phyloP scores from a whole-genome alignment of 163 green algal species.

The Scenedesmus sp. region DNA sequence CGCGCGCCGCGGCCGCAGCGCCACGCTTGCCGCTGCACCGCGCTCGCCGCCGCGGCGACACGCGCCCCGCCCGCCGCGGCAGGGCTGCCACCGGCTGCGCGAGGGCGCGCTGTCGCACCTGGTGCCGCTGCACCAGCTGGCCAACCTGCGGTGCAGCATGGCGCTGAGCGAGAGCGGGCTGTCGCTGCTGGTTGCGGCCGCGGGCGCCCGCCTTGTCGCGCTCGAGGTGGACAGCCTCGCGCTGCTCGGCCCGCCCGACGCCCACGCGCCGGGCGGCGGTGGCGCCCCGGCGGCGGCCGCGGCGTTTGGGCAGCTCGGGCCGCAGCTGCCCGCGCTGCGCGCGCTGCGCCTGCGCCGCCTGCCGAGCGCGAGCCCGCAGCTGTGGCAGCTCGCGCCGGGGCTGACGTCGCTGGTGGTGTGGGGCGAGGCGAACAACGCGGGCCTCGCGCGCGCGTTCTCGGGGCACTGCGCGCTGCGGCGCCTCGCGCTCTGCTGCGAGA shows the following conservation, averaged over 20 bases:
- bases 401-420: slow-evolving; percentile 39
- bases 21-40: not conserved
- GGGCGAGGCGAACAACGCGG: slow-evolving; percentile 30
- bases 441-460: slow-evolving; percentile 7
- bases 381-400: slow-evolving; percentile 38
- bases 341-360: slow-evolving; percentile 19
- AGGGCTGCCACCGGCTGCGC: slow-evolving; percentile 30
- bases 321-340: slow-evolving; percentile 34
- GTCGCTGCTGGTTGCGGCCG: slow-evolving; percentile 1
- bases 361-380: slow-evolving; percentile 4
- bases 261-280: not conserved
- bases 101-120: slow-evolving; percentile 18
- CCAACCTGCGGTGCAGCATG: slow-evolving; percentile 39
- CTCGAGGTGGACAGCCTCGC: slow-evolving; percentile 39
- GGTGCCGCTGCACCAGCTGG: slow-evolving; percentile 9
- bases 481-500: slow-evolving; percentile 25
- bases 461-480: slow-evolving; percentile 25
- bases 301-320: slow-evolving; percentile 15
- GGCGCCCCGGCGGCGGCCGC: not conserved
- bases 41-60: no score
- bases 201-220: not conserved
- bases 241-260: not conserved
- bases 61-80: not conserved
- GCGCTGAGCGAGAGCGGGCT: slow-evolving; percentile 25
- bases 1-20: no score